Conservation (phyloP, 257 asterid species). For the Pogostemon cablin region DNA sequence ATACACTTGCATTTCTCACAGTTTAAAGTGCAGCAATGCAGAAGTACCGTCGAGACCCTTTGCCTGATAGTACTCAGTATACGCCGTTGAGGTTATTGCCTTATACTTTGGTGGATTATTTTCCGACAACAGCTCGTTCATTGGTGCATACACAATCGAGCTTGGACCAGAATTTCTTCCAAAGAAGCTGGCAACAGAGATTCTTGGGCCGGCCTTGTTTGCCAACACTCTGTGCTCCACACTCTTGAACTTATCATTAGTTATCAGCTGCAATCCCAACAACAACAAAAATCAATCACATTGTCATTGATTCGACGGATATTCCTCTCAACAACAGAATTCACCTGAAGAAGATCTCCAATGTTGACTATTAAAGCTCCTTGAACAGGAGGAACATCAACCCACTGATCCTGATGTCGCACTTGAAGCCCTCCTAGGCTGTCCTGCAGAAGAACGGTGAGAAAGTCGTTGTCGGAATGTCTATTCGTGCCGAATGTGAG, state of each 20-base stretch:
- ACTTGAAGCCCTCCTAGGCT: conserved; percentile 58
- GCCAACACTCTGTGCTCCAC: conserved; percentile 50
- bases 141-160: conserved; percentile 36
- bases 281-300: neutral
- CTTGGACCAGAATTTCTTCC: conserved; percentile 25
- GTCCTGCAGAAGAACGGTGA: conserved; percentile 50
- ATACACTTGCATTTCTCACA: neutral
- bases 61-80: conserved; percentile 19
- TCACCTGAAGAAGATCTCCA: conserved; percentile 54
- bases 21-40: conserved; percentile 39
- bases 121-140: conserved; percentile 46
- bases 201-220: conserved; percentile 46
- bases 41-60: conserved; percentile 49
- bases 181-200: conserved; percentile 60
- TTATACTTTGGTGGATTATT: conserved; percentile 45
- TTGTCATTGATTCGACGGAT: neutral
- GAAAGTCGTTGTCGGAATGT: conserved; percentile 48
- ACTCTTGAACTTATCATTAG: conserved; percentile 51
- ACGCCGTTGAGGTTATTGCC: conserved; percentile 37
- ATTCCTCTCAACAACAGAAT: neutral
- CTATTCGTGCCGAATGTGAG: conserved; percentile 36
- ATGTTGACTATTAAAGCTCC: conserved; percentile 50
- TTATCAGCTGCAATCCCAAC: conserved; percentile 34
- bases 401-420: conserved; percentile 43
- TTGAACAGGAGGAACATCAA: conserved; percentile 48